Evolutionary conservation across 73 alveolate genomes (phyloP).

Genomic region (Durusdinium trenchii): DNA sequence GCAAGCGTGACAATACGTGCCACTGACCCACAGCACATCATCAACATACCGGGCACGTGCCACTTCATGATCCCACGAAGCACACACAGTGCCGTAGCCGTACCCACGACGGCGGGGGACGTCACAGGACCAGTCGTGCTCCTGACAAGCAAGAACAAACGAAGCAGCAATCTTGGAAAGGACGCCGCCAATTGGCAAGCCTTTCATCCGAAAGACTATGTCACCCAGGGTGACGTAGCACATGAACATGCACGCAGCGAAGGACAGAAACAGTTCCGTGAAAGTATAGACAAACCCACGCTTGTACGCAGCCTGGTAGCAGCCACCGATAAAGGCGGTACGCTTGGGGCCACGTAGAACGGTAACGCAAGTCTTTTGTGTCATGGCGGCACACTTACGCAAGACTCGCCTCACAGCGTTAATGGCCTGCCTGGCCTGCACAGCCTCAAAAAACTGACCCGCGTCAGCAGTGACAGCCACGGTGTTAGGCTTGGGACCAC

Average conservation of each 20-base stretch:
- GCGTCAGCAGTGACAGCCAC: conserved; percentile 16
- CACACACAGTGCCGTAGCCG: background rate
- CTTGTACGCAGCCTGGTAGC: background rate
- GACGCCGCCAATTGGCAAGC: conserved; percentile 35
- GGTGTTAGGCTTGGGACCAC: background rate
- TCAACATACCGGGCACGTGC: background rate
- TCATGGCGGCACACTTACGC: background rate
- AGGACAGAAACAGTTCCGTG: conserved; percentile 14
- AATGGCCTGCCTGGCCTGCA: background rate
- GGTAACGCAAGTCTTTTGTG: background rate
- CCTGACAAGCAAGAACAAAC: background rate
- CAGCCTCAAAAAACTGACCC: background rate
- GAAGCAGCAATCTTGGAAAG: background rate
- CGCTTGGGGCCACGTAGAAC: background rate
- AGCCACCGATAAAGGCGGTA: background rate
- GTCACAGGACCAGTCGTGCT: background rate
- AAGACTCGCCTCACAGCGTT: background rate
- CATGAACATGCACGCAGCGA: conserved; percentile 15
- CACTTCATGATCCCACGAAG: background rate
- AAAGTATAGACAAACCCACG: background rate
- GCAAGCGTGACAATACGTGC: background rate
- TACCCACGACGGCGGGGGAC: background rate
- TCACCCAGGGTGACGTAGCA: background rate
- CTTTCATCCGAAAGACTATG: conserved; percentile 3
- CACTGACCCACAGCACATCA: background rate